Conservation (phyloP, 768 basidiomycete genomes). For the Boletellus ananiceps region DNA sequence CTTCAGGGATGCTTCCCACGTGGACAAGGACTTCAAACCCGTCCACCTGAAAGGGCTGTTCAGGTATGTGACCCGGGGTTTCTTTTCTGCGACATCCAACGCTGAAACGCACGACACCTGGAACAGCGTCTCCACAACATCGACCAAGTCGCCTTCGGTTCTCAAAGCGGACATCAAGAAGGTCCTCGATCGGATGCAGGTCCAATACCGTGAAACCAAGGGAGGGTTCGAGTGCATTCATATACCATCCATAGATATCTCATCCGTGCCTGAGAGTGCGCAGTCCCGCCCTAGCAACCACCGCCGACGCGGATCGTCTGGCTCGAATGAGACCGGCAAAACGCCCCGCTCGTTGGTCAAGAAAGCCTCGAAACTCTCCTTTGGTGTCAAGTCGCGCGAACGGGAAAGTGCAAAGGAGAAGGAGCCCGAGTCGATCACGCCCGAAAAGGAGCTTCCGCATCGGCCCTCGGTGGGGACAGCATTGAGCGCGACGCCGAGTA, state of each 20-base stretch:
- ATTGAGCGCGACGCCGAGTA: conserved; percentile 63
- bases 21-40: conserved; percentile 82
- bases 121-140: conserved; percentile 86
- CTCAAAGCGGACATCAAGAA: conserved; percentile 82
- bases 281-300: conserved; percentile 32
- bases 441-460: conserved; percentile 45
- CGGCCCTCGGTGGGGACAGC: conserved; percentile 43
- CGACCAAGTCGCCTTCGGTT: conserved; percentile 75
- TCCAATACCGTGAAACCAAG: conserved; percentile 88
- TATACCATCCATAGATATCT: conserved; percentile 86
- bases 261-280: conserved; percentile 55
- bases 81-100: conserved; percentile 2
- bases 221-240: conserved; percentile 96
- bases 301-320: conserved; percentile 43
- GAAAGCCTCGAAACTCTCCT: conserved; percentile 77
- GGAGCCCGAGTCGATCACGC: conserved; percentile 34
- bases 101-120: not conserved
- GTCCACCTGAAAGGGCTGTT: conserved; percentile 95
- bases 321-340: conserved; percentile 48
- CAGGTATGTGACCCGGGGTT: conserved; percentile 46
- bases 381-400: conserved; percentile 57
- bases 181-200: conserved; percentile 91
- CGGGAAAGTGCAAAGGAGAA: conserved; percentile 42
- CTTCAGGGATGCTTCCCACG: conserved; percentile 44
- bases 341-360: conserved; percentile 56